phyloP scores from a whole-genome alignment of 2,329 filamentous ascomycete genomes.

The Byssochlamys sp. region DNA sequence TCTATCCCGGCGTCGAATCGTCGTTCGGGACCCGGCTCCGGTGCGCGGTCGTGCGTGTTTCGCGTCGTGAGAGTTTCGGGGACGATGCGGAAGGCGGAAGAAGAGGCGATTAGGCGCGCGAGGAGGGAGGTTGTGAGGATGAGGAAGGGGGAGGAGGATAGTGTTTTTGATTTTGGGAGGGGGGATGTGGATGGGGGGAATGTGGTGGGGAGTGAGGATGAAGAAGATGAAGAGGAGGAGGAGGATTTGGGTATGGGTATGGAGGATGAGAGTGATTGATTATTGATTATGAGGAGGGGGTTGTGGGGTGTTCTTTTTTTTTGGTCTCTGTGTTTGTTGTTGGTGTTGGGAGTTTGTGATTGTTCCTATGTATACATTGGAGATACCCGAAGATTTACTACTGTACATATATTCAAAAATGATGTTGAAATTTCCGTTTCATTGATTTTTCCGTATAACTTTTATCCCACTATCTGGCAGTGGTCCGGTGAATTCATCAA shows the following conservation, averaged over 20 bases:
- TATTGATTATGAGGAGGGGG: slow-evolving; percentile 19
- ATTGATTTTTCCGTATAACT: slow-evolving; percentile 53
- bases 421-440: slow-evolving; percentile 35
- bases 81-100: slow-evolving; percentile 83
- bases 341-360: background rate
- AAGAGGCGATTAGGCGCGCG: slow-evolving; percentile 74
- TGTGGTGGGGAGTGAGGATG: slow-evolving; percentile 30
- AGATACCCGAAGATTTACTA: slow-evolving; percentile 18
- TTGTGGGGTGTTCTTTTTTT: too few relatives aligned
- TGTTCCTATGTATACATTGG: slow-evolving; percentile 9
- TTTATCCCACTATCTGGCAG: slow-evolving; percentile 58
- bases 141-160: slow-evolving; percentile 42
- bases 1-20: slow-evolving; percentile 43
- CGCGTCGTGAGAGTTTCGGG: slow-evolving; percentile 80
- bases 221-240: slow-evolving; percentile 31
- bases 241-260: slow-evolving; percentile 29
- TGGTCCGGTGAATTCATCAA: slow-evolving; percentile 24
- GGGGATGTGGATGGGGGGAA: slow-evolving; percentile 29
- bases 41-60: slow-evolving; percentile 57
- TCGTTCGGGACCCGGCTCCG: background rate
- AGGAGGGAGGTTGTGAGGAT: slow-evolving; percentile 61
- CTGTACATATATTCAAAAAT: slow-evolving; percentile 12
- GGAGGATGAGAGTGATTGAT: slow-evolving; percentile 40
- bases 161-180: slow-evolving; percentile 32
- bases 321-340: background rate